phyloP scores from a whole-genome alignment of 2,329 filamentous ascomycete genomes.

The Aspergillus melleus region DNA sequence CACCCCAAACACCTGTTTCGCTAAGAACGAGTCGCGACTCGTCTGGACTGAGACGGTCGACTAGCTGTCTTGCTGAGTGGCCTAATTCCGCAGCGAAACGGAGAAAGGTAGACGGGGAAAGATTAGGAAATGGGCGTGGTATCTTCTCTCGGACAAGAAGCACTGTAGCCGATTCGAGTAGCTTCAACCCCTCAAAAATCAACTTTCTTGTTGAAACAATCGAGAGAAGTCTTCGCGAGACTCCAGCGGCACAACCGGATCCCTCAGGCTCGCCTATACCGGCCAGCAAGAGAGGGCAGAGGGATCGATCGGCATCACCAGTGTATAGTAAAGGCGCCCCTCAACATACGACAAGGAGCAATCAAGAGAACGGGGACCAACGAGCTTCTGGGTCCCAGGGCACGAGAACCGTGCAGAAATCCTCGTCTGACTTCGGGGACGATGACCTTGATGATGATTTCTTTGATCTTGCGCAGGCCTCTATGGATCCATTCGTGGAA shows the following conservation, averaged over 20 bases:
- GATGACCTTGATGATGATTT: slow-evolving; percentile 50
- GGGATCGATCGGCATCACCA: slow-evolving; percentile 35
- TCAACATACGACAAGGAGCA: neutral
- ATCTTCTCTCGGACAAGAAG: slow-evolving; percentile 44
- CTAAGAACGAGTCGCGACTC: slow-evolving; percentile 43
- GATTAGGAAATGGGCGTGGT: slow-evolving; percentile 48
- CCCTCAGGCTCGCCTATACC: slow-evolving; percentile 47
- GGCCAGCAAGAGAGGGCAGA: slow-evolving; percentile 30
- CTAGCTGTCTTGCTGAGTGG: slow-evolving; percentile 70
- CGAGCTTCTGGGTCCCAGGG: neutral
- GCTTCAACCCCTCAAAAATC: slow-evolving; percentile 47
- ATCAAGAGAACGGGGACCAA: slow-evolving; percentile 1
- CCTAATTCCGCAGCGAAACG: slow-evolving; percentile 63
- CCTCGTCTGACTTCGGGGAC: slow-evolving; percentile 49
- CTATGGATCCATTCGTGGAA: slow-evolving; percentile 32
- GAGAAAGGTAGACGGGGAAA: slow-evolving; percentile 56
- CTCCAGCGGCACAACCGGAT: slow-evolving; percentile 25
- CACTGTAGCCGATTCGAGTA: slow-evolving; percentile 39
- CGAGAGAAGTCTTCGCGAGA: slow-evolving; percentile 49
- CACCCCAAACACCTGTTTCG: slow-evolving; percentile 63
- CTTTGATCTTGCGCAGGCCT: slow-evolving; percentile 40
- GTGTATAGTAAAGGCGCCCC: slow-evolving; percentile 17
- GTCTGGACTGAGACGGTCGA: slow-evolving; percentile 60
- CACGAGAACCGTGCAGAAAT: slow-evolving; percentile 19
- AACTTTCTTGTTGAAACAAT: slow-evolving; percentile 67